Percentiles rank a stretch among this genome's conserved stretches.
Conservation (phyloP, 2,329 filamentous ascomycete genomes). For the Hypoxylon sp. region DNA sequence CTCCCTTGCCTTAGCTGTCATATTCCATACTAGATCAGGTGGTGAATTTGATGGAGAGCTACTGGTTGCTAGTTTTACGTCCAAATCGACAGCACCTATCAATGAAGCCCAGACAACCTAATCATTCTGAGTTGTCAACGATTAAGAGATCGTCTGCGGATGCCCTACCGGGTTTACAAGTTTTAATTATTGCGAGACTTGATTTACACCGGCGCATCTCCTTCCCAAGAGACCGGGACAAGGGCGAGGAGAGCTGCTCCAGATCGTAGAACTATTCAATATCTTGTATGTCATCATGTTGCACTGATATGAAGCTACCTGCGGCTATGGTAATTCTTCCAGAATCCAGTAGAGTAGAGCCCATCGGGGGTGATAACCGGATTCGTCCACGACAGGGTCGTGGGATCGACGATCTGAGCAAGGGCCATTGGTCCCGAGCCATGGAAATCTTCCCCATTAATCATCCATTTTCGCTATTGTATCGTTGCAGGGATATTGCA, state of each 20-base stretch:
- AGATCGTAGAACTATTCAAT: slow-evolving; percentile 1
- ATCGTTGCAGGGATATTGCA: slow-evolving; percentile 20
- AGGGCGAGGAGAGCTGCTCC: slow-evolving; percentile 1
- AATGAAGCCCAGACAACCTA: slow-evolving; percentile 1
- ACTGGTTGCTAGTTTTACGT: slow-evolving; percentile 13
- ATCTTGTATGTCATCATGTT: slow-evolving; percentile 31
- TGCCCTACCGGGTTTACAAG: slow-evolving; percentile 10
- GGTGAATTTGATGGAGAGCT: slow-evolving; percentile 1
- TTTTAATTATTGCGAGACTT: slow-evolving; percentile 10
- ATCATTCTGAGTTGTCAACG: not conserved
- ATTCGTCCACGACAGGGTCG: slow-evolving; percentile 41
- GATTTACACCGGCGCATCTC: slow-evolving; percentile 7
- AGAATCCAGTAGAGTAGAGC: slow-evolving; percentile 35
- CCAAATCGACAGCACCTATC: slow-evolving; percentile 8
- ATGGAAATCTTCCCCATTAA: slow-evolving; percentile 41
- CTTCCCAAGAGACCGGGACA: not conserved
- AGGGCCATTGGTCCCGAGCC: slow-evolving; percentile 44
- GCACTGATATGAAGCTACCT: slow-evolving; percentile 24
- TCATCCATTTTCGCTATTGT: slow-evolving; percentile 34
- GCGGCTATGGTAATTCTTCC: slow-evolving; percentile 35
- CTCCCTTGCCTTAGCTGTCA: not conserved
- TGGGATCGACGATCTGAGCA: slow-evolving; percentile 45
- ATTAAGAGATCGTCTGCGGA: not conserved
- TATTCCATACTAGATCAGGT: not conserved
- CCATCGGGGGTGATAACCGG: slow-evolving; percentile 40